Base-by-base conservation (phyloP, 2,329 filamentous ascomycete genomes). In the Pseudophaeomoniella oleicola region DNA sequence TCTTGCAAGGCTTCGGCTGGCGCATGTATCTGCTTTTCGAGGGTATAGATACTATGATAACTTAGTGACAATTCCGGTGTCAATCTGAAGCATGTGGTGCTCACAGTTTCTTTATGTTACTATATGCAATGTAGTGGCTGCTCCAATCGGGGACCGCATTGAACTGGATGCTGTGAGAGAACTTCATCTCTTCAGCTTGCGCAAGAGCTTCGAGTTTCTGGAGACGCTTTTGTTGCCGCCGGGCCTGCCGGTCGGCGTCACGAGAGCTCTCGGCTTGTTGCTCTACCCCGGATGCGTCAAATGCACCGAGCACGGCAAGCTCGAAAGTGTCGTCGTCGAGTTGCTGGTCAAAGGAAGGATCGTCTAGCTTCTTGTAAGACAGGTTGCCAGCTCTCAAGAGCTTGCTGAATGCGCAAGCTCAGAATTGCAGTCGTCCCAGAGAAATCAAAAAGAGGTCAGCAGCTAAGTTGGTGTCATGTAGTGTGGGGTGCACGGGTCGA, bases 131-230 rank as follows among this genome's bases (percentile, higher is more conserved):
- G 61, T 98, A 98, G 60, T 96, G 78, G 51, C 79, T 87, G 66
- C 85, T 94, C 90, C 90, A 98, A 62, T 98, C 90, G n/a, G 90
- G 90, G 50, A 98, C 90, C 44, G 90, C 87, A 66, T 98, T 98
- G 66, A 98, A 98, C 68, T 98, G 90, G 50, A 98, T 80, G 62
- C 88, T 96, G 59, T 98, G 90, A 13, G 88, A 96, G 70, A 98
- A 98, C 78, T 96, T 96, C 90, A 98, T 98, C 30, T 43, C 47
- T 48, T 50, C 45, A 19, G 17, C 32, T 35, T 41, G 30, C 27
- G 43, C 44, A 15, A 48, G 44, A 9, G 39, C 19, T 34, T 45
- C 29, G 17, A 50, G 42, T 35, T 50, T 50, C 14, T 34, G 29
- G 10, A 46, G 37, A 35, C 47, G 16, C 39, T 47, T 46, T 11